Evolutionary conservation across 768 basidiomycete species (phyloP).

Genomic region (Pleurotus tuoliensis): DNA sequence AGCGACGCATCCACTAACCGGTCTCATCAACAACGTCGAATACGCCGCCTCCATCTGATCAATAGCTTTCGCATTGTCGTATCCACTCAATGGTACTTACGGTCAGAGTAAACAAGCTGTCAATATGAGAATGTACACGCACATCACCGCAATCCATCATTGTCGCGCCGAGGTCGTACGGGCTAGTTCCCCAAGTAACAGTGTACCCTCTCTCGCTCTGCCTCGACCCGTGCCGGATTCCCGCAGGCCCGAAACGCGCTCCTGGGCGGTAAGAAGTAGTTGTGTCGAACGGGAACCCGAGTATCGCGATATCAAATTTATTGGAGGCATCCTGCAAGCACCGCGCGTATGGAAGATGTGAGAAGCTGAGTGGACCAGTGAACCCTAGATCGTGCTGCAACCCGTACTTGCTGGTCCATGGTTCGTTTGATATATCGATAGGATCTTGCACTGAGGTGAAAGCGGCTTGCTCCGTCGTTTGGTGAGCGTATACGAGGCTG

Average conservation of each 20-base stretch:
- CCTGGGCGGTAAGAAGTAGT: conserved; percentile 40
- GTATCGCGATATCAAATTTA: conserved; percentile 55
- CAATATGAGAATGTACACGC: conserved; percentile 8
- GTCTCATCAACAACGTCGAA: conserved; percentile 49
- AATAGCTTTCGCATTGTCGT: conserved; percentile 59
- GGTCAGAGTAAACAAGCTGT: background rate
- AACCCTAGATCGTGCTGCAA: conserved; percentile 11
- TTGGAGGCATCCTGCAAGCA: conserved; percentile 45
- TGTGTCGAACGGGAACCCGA: conserved; percentile 65
- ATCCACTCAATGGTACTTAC: conserved; percentile 34
- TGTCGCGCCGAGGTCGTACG: conserved; percentile 39
- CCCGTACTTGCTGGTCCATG: conserved; percentile 14
- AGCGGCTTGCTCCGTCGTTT: background rate
- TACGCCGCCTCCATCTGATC: conserved; percentile 71
- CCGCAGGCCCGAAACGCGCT: conserved; percentile 68
- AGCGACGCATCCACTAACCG: conserved; percentile 20
- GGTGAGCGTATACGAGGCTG: background rate
- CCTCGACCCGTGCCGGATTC: conserved; percentile 58
- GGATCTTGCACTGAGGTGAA: background rate
- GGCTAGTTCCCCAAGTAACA: conserved; percentile 49
- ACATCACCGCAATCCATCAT: conserved; percentile 71
- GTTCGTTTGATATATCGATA: conserved; percentile 7
- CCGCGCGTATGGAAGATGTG: conserved; percentile 55
- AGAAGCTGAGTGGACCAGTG: conserved; percentile 40
- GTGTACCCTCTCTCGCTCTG: conserved; percentile 47